Percentiles rank a stretch among this genome's conserved stretches.
Conservation (phyloP, 208 protist species). For the Leishmania major region DNA sequence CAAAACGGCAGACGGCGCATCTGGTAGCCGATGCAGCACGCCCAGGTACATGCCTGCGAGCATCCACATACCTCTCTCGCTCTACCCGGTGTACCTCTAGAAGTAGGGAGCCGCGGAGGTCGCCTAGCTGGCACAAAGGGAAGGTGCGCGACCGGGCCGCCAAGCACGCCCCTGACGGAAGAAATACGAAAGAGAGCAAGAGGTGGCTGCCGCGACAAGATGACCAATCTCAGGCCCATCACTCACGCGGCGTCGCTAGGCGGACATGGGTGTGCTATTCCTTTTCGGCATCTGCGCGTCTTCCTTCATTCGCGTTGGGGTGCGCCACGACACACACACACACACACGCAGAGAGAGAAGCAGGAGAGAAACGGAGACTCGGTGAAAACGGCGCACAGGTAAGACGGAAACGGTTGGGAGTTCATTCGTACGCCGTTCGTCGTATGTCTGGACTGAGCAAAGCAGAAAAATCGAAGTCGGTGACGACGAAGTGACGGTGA, state of each 20-base stretch:
- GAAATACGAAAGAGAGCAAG: not conserved
- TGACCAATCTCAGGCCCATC: not conserved
- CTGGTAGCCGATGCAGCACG: not conserved
- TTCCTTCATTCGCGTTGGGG: not conserved
- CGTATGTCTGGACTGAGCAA: conserved; percentile 36
- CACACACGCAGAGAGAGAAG: not conserved
- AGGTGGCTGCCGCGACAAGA: not conserved
- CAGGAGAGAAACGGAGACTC: not conserved
- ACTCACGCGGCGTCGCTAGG: not conserved
- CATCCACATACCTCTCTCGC: not conserved
- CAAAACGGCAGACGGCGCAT: not conserved
- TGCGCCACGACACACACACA: not conserved
- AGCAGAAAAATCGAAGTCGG: conserved; percentile 67
- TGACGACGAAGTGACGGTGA: conserved; percentile 68
- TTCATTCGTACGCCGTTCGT: conserved; percentile 16
- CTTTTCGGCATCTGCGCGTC: not conserved
- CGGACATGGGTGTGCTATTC: too few species aligned
- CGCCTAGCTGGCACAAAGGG: not conserved
- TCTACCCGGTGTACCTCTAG: not conserved
- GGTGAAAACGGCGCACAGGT: not conserved
- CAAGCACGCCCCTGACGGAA: not conserved
- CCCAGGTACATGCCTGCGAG: not conserved
- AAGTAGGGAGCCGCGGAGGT: not conserved
- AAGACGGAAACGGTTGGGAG: not conserved
- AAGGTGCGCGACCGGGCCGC: too few species aligned